Base-by-base conservation (phyloP, 2,329 filamentous ascomycete species). In the Fusarium sarcochroum region DNA sequence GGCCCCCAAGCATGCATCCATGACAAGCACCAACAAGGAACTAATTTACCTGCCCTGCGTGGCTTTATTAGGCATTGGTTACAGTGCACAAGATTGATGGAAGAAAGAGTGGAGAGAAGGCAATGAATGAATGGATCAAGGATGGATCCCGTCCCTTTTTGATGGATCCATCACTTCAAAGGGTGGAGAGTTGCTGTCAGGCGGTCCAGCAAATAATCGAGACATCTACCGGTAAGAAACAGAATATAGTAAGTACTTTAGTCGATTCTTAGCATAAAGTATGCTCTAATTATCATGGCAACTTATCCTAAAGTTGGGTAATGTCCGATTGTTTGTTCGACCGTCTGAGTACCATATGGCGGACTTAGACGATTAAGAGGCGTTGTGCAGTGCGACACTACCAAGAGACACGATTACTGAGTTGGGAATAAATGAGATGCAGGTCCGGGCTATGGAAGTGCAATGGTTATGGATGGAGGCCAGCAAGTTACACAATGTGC, bases 21-120 rank as follows among this genome's bases (percentile, higher is more conserved):
- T 40, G 38, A 21, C 35, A 48, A 55, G 62, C 57, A 57, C 56
- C 63, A 62, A 69, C 63, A 64, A 62, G 66, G 56, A 64, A 69
- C 63, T 72, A 72, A 73, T 69, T 73, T 71, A 68, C 59, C 46
- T 70, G 64, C 50, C 58, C 67, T 60, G 63, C 46, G 63, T 51
- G 58, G 66, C 65, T 62, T 70, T 53, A 42, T 59, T 70, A 60
- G 50, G 42, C 48, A 50, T 70, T 53, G 56, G 44, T 35, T 69
- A 56, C 59, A 70, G 69, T 56, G 56, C 67, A 69, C 57, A 68
- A 70, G 63, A 65, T 61, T 55, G 63, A 68, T 69, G 68, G 59
- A 60, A 66, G 60, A 55, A 65, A 69, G 68, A 69, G 69, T 72
- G 69, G 69, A 62, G 62, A 60, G 54, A 32, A 41, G 40, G 58